Base-by-base conservation (phyloP, 106 monocot genomes). In the Acorus gramineus region DNA sequence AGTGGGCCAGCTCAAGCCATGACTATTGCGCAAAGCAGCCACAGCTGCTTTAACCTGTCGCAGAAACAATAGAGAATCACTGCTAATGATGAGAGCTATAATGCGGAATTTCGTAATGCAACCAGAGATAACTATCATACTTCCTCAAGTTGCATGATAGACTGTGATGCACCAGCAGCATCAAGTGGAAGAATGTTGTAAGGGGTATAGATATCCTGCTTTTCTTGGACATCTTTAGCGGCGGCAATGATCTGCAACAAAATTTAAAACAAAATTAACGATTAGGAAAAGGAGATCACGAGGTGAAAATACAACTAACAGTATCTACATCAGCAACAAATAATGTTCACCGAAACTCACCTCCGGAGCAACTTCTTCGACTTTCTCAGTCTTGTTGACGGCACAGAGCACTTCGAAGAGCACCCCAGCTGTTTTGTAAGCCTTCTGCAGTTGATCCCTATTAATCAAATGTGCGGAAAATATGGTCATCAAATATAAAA, bases 121-220 rank as follows among this genome's bases (percentile, higher is more conserved):
- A 28, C 12, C 50, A 50, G 56, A 51, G 6, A 12, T 6, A 12
- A 28, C 1, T 28, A 28, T 28, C 28, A 61, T 79, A 92, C 98
- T 83, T 98, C 98, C 75, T 98, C 98, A 61, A 92, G 81, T 72
- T 98, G 98, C 98, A 98, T 98, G 51, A 98, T 89, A n/a, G 85
- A 81, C 59, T 92, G 98, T 11, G 92, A 98, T 65, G 98, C 91
- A 66, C 98, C 92, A 47, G 98, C 92, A 57, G 88, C 92, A 80
- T 99, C 92, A 58, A 99, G 67, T 47, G 98, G 98, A 60, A 99
- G 88, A 52, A 99, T 99, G 74, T 92, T 99, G 58, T 89, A 99
- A 45, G 92, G 98, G 10, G 76, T 73, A 73, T 84, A 99, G 12
- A 92, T 92, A 71, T 92, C 85, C 64, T 85, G 89, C 78, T 92